phyloP scores from a whole-genome alignment of 2,329 filamentous ascomycete genomes.

The Colletotrichum simmondsii region DNA sequence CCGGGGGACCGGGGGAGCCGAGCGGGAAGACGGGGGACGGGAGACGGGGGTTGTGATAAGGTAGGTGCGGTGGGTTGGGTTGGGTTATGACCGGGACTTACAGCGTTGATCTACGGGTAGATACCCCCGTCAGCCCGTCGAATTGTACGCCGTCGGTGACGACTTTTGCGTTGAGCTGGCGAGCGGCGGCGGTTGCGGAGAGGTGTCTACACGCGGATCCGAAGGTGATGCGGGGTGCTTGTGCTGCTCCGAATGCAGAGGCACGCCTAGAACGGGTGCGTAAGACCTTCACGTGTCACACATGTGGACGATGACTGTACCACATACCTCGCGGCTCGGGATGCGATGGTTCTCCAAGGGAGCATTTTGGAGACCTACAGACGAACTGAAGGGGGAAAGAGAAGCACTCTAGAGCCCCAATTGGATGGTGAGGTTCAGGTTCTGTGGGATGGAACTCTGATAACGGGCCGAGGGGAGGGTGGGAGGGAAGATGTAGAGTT shows the following conservation, averaged over 20 bases:
- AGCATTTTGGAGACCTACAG: slow-evolving; percentile 8
- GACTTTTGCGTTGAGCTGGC: neutral
- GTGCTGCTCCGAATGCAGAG: slow-evolving; percentile 9
- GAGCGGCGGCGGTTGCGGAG: slow-evolving; percentile 13
- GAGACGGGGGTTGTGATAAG: too few species aligned
- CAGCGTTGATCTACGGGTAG: slow-evolving; percentile 30
- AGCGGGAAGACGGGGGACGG: neutral
- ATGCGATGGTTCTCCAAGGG: slow-evolving; percentile 9
- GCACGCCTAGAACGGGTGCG: slow-evolving; percentile 8
- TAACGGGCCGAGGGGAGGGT: neutral
- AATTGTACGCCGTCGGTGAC: slow-evolving; percentile 25
- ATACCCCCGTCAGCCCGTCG: neutral
- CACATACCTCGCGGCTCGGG: slow-evolving; percentile 26
- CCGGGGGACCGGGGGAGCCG: too few species aligned
- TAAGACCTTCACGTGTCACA: slow-evolving; percentile 21
- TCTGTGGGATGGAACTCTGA: slow-evolving; percentile 14
- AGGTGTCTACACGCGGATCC: slow-evolving; percentile 5
- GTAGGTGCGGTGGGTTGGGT: too few species aligned
- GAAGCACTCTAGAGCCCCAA: neutral
- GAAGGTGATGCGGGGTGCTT: slow-evolving; percentile 2
- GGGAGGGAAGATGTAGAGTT: neutral
- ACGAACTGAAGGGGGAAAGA: neutral
- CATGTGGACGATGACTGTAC: neutral
- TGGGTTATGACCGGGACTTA: slow-evolving; percentile 9
- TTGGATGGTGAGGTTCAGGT: neutral